A percentile compares a stretch with the other conserved stretches of the same genome.
phyloP scores from a whole-genome alignment of 2,329 filamentous ascomycete genomes.

The Fusarium keratoplasticum region DNA sequence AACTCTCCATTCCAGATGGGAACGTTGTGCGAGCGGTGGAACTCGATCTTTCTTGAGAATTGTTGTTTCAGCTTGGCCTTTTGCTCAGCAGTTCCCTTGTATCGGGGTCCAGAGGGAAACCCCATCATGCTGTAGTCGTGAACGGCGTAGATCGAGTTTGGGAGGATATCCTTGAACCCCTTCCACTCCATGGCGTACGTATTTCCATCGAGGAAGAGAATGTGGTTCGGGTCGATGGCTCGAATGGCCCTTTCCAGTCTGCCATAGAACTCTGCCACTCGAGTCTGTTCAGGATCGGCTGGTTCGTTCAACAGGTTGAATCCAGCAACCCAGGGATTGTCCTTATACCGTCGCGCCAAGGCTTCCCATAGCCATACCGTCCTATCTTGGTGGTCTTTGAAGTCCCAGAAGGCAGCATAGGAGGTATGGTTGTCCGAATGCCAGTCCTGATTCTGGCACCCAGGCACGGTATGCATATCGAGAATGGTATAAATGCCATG shows the following conservation, averaged over 20 bases:
- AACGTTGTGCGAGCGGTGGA: background rate
- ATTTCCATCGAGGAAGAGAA: background rate
- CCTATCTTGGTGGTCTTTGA: background rate
- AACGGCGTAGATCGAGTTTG: background rate
- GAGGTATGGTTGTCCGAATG: background rate
- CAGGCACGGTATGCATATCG: background rate
- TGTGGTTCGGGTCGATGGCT: background rate
- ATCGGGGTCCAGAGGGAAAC: background rate
- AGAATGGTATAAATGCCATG: background rate
- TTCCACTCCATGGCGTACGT: background rate
- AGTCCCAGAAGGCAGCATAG: background rate
- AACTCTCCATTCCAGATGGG: background rate
- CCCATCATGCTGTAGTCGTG: background rate
- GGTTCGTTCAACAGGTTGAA: background rate
- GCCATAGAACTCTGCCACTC: background rate
- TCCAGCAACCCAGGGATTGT: background rate
- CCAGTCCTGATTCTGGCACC: background rate
- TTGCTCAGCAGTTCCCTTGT: background rate
- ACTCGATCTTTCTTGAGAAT: background rate
- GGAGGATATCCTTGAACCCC: background rate
- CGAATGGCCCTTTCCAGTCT: background rate
- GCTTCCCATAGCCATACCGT: background rate
- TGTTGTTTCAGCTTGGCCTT: background rate
- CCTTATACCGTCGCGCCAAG: background rate
- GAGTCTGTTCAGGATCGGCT: background rate